These are phyloP conservation scores for Globisporangium acanthophoron DNA, from an alignment of 352 stramenopile genomes.

Conservation along the genomic window DNA sequence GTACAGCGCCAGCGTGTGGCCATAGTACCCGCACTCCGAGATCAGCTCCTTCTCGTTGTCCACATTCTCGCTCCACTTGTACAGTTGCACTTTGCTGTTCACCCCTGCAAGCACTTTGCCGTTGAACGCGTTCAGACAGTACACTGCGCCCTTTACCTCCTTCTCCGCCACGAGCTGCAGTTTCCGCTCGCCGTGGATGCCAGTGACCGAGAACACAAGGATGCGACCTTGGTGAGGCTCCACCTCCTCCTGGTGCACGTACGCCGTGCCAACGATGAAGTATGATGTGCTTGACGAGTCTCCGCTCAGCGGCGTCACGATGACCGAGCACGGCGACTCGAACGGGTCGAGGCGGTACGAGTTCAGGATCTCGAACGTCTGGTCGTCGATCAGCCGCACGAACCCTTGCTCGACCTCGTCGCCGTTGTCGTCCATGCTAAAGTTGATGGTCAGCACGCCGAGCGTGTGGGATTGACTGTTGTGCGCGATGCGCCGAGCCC, in stretches of 20 bases:
- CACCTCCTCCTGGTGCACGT: constrained; percentile 92
- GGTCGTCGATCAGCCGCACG: constrained; percentile 95
- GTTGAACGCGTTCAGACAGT: constrained; percentile 93
- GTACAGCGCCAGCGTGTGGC: constrained; percentile 94
- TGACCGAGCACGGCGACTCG: constrained; percentile 83
- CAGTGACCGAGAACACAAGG: constrained; percentile 88
- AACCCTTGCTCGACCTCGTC: constrained; percentile 88
- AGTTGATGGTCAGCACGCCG: constrained; percentile 76
- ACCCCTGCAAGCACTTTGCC: constrained; percentile 91
- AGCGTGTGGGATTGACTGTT: constrained; percentile 75
- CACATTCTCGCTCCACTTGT: constrained; percentile 87
- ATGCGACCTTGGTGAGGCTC: constrained; percentile 95
- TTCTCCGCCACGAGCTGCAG: constrained; percentile 89
- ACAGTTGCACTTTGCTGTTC: constrained; percentile 94
- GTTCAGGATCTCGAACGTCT: constrained; percentile 93
- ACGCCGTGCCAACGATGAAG: constrained; percentile 87
- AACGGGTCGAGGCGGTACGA: constrained; percentile 86
- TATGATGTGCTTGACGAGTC: constrained; percentile 74
- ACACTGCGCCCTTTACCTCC: constrained; percentile 94
- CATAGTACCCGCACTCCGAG: constrained; percentile 92
- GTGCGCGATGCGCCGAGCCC: constrained; percentile 90
- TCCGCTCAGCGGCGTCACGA: constrained; percentile 73
- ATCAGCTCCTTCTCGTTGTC: constrained; percentile 89
- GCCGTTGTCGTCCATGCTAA: constrained; percentile 73
- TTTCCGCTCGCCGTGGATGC: constrained; percentile 77